phyloP scores from a whole-genome alignment of 306 rosid genomes.

The Dalbergia cochinchinensis region DNA sequence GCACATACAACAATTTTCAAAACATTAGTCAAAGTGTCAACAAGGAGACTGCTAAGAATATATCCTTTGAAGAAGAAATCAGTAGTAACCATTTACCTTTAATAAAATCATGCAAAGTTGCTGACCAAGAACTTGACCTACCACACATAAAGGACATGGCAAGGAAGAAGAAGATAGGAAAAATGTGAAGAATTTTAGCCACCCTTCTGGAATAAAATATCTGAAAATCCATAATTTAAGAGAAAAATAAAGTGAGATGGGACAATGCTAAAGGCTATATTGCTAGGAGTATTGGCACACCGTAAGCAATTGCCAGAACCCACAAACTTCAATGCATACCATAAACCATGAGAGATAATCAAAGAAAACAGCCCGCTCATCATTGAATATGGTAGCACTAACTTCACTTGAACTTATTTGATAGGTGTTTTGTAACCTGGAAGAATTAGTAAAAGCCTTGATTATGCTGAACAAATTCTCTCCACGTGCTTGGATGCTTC shows the following conservation, averaged over 20 bases:
- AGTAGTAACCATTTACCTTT: constrained; percentile 68
- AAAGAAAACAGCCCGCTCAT: constrained; percentile 86
- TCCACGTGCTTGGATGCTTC: constrained; percentile 99
- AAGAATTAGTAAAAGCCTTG: constrained; percentile 85
- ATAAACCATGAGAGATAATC: constrained; percentile 90
- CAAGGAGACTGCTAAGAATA: constrained; percentile 23
- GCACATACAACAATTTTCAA: constrained; percentile 53
- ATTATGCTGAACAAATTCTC: constrained; percentile 89
- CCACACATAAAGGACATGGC: constrained; percentile 56
- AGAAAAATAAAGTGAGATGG: constrained; percentile 33
- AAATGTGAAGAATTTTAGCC: constrained; percentile 81
- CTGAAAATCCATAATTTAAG: constrained; percentile 57
- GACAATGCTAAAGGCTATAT: constrained; percentile 33
- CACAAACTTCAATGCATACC: constrained; percentile 67
- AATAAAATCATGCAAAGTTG: constrained; percentile 67
- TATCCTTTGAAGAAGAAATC: constrained; percentile 30
- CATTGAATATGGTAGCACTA: constrained; percentile 52
- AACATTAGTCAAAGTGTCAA: constrained; percentile 25
- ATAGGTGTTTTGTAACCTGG: constrained; percentile 64
- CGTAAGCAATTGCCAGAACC: constrained; percentile 38
- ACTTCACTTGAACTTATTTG: constrained; percentile 59
- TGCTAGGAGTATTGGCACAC: constrained; percentile 37
- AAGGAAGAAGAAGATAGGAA: constrained; percentile 78
- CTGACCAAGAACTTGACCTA: constrained; percentile 60
- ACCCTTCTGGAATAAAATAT: constrained; percentile 81